A percentile compares a stretch with the other conserved stretches of the same genome.
Conservation (phyloP, 75 land plant species). For the Isoetes taiwanensis region DNA sequence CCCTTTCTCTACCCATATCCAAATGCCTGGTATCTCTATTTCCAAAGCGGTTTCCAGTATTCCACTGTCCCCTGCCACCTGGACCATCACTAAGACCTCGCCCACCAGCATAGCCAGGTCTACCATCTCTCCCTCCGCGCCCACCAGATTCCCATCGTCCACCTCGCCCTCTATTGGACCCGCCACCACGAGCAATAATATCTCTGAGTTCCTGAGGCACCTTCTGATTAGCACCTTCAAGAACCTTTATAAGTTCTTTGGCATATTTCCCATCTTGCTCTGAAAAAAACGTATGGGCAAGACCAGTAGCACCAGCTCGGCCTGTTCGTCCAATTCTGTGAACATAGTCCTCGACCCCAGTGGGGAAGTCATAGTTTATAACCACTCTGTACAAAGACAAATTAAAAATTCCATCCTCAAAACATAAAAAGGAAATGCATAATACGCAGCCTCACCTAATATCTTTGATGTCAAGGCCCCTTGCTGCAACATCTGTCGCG, state of each 20-base stretch:
- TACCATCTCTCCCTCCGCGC: slow-evolving; percentile 11
- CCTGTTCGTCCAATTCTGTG: slow-evolving; percentile 98
- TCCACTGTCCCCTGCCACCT: slow-evolving; percentile 24
- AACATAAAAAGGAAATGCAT: not conserved
- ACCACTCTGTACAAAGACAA: slow-evolving; percentile 51
- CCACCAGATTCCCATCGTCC: slow-evolving; percentile 35
- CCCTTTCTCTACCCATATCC: slow-evolving; percentile 36
- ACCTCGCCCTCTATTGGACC: slow-evolving; percentile 33
- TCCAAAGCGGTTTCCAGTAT: not conserved
- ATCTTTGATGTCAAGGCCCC: slow-evolving; percentile 96
- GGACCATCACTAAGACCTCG: slow-evolving; percentile 32
- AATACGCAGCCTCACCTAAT: slow-evolving; percentile 46
- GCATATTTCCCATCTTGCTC: slow-evolving; percentile 89
- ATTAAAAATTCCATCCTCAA: not conserved
- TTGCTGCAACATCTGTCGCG: slow-evolving; percentile 99
- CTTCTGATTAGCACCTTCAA: slow-evolving; percentile 78
- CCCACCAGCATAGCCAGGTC: slow-evolving; percentile 18
- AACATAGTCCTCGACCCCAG: slow-evolving; percentile 91
- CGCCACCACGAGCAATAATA: slow-evolving; percentile 34
- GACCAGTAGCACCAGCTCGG: slow-evolving; percentile 96
- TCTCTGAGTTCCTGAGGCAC: slow-evolving; percentile 77
- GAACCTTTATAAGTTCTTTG: slow-evolving; percentile 63
- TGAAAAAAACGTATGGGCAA: slow-evolving; percentile 72
- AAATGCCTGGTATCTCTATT: slow-evolving; percentile 28
- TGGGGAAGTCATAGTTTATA: slow-evolving; percentile 92